A percentile compares a stretch with the other conserved stretches of the same genome.
Evolutionary conservation across 306 rosid species (phyloP).

Genomic region (Cicer arietinum): DNA sequence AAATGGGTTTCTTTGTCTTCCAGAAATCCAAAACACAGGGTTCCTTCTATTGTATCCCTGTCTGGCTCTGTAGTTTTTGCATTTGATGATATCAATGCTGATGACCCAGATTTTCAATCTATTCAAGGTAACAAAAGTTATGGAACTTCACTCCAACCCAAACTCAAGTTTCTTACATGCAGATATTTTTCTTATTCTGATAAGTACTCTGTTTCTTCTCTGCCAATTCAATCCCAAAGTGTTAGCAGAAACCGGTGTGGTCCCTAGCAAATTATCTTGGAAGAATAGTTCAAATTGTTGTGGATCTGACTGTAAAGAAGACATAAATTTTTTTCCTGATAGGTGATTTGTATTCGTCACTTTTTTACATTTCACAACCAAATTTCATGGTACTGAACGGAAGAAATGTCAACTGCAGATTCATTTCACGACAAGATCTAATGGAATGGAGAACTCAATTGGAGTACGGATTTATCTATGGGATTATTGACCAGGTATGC

Average conservation of each 20-base stretch:
- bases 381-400: constrained; percentile 37
- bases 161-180: constrained; percentile 19
- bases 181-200: neutral
- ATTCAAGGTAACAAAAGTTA: constrained; percentile 76
- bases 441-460: constrained; percentile 87
- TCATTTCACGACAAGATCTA: constrained; percentile 83
- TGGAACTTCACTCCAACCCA: constrained; percentile 22
- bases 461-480: constrained; percentile 69
- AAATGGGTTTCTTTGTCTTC: constrained; percentile 42
- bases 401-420: constrained; percentile 60
- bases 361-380: constrained; percentile 23
- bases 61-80: constrained; percentile 67
- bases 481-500: constrained; percentile 69
- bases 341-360: constrained; percentile 55
- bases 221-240: constrained; percentile 54
- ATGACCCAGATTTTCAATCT: constrained; percentile 70
- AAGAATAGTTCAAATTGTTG: constrained; percentile 41
- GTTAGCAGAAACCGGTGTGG: constrained; percentile 87
- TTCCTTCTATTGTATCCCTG: constrained; percentile 66
- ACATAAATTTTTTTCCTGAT: constrained; percentile 63
- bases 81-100: constrained; percentile 65
- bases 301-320: constrained; percentile 49
- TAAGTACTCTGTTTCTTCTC: too few species aligned
- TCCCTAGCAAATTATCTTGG: constrained; percentile 77
- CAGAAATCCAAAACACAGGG: constrained; percentile 71